Conservation (phyloP, 139 green algal species). For the Nannochloris sp. region DNA sequence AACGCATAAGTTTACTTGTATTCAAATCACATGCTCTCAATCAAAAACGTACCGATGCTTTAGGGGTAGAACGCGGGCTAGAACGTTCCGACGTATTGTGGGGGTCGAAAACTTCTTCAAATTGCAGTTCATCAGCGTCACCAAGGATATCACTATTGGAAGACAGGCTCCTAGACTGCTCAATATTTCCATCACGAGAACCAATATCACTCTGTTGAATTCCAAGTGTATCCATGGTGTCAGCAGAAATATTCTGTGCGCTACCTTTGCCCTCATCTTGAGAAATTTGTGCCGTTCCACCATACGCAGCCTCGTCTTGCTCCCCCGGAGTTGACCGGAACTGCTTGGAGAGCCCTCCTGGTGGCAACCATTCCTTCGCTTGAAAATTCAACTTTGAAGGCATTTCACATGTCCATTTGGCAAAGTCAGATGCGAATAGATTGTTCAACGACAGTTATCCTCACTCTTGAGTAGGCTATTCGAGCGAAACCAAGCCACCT, state of each 20-base stretch:
- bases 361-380: not conserved
- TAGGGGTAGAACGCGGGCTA: slow-evolving; percentile 3
- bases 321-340: not conserved
- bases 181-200: not conserved
- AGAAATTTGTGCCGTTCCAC: no score
- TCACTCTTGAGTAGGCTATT: no score
- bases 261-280: no score
- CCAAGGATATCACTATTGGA: not conserved
- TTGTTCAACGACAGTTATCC: no score
- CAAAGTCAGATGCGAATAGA: no score
- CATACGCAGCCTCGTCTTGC: no score
- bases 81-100: not conserved
- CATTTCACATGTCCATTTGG: no score
- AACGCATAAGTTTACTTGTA: not conserved
- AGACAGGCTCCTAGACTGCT: not conserved
- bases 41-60: slow-evolving; percentile 4
- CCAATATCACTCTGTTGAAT: not conserved
- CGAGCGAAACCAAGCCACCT: no score
- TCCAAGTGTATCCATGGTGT: not conserved
- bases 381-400: not conserved
- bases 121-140: slow-evolving; percentile 12
- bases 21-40: not conserved
- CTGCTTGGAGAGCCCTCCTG: not conserved
- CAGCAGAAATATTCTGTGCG: no score
- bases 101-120: slow-evolving; percentile 21